Base-by-base conservation (phyloP, 2,329 filamentous ascomycete species). In the Botryotinia calthae region DNA sequence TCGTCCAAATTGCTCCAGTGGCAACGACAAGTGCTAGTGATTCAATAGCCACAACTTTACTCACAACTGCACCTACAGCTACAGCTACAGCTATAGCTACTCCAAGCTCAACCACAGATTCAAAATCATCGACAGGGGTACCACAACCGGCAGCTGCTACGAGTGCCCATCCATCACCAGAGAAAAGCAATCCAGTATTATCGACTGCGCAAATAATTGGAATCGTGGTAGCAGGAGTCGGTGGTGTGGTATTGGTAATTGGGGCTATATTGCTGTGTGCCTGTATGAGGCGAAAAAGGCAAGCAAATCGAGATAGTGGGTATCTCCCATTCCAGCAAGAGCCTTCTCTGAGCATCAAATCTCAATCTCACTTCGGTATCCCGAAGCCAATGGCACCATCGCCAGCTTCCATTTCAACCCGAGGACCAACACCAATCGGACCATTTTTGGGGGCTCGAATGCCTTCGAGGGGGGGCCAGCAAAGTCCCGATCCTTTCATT, bases 141-240 rank as follows among this genome's bases (percentile, higher is more conserved):
- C 16, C 65, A 40, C 56, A 59, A 31, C 22, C 71, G 61, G 74
- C 79, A 64, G 75, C 73, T 58, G 74, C 73, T 6, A 62, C 74
- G 46, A 54, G 40, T 56, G 34, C n/a, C 34, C 42, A 46, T 65
- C 28, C 64, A 58, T 70, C 56, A 25, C 69, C 74, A 56, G 73
- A 77, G n/a, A 70, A 74, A 42, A 42, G 58, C 5, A 73, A 70
- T 28, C 58, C 73, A 22, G 63, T 61, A 6, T 70, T 79, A 31
- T 73, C 76, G 1, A 75, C 77, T 16, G 59, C 74, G 37, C 86
- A 89, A 74, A 84, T 91, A 64, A 85, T 85, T 28, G 90, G 89
- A 10, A 89, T 92, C 73, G 83, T 85, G 1, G 82, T 89, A 6
- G 90, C 88, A 9, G 82, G 85, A 18, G 83, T 85, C 7, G 86